phyloP scores from a whole-genome alignment of 169 alveolate genomes.

The Theileria luwenshuni region DNA sequence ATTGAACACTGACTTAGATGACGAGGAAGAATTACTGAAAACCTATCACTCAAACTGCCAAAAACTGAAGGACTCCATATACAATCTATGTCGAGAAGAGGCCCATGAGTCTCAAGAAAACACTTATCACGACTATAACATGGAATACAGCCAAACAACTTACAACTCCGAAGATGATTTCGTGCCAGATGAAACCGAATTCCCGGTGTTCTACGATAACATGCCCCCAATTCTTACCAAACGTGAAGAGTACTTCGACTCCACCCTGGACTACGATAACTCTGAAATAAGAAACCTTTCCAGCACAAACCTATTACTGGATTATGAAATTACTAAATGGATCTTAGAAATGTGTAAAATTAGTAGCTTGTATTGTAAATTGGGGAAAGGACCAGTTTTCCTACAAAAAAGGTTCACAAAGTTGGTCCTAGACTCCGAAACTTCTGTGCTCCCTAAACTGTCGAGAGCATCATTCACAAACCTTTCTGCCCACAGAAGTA shows the following conservation, averaged over 20 bases:
- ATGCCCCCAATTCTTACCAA: neutral
- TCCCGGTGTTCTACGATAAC: neutral
- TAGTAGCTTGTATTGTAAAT: slow-evolving; percentile 22
- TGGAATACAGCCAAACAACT: too few species aligned
- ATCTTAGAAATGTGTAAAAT: slow-evolving; percentile 39
- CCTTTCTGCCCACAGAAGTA: neutral
- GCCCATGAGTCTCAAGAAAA: neutral
- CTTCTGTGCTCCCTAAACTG: neutral
- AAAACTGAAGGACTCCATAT: neutral
- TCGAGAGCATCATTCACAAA: neutral
- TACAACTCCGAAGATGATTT: neutral
- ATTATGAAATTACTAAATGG: slow-evolving; percentile 34
- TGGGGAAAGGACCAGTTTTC: slow-evolving; percentile 25
- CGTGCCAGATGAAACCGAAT: neutral
- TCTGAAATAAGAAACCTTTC: slow-evolving; percentile 11
- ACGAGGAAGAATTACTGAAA: slow-evolving; percentile 5
- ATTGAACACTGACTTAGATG: too few species aligned
- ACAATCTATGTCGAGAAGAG: neutral
- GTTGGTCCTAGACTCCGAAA: neutral
- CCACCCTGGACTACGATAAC: slow-evolving; percentile 16
- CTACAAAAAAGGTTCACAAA: neutral
- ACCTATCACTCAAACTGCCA: neutral
- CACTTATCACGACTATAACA: neutral
- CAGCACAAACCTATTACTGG: slow-evolving; percentile 16
- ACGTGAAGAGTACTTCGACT: neutral